A percentile compares a stretch with the other conserved stretches of the same genome.
Evolutionary conservation across 2,329 filamentous ascomycete species (phyloP).

Genomic region (Nothophoma quercina): DNA sequence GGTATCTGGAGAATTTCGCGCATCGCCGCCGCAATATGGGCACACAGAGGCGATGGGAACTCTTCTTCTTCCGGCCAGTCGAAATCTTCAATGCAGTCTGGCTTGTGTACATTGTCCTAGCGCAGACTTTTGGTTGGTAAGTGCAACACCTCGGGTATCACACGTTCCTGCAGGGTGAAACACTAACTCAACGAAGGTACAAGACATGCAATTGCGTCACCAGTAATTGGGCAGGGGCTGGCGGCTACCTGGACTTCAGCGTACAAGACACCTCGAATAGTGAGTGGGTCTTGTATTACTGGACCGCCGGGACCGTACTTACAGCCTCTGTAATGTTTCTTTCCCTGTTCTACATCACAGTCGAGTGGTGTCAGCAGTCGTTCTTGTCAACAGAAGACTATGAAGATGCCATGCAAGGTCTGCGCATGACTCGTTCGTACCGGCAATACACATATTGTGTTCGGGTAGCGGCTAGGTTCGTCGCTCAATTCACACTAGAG

Average conservation of each 20-base stretch:
- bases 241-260: constrained; percentile 54
- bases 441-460: constrained; percentile 25
- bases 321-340: constrained; percentile 40
- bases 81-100: constrained; percentile 50
- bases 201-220: constrained; percentile 54
- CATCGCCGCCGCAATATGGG: constrained; percentile 20
- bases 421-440: constrained; percentile 36
- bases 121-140: constrained; percentile 51
- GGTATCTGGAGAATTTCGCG: constrained; percentile 8
- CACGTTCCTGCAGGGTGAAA: no score
- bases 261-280: constrained; percentile 42
- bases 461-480: constrained; percentile 17
- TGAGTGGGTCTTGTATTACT: constrained; percentile 38
- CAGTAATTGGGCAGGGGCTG: constrained; percentile 45
- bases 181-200: no score
- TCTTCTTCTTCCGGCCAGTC: constrained; percentile 41
- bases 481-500: constrained; percentile 21
- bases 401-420: constrained; percentile 33
- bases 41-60: constrained; percentile 28
- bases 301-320: constrained; percentile 43
- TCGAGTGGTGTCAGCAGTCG: constrained; percentile 49
- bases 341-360: constrained; percentile 48
- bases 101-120: constrained; percentile 43
- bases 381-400: constrained; percentile 48
- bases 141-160: background rate